Evolutionary conservation across 768 basidiomycete genomes (phyloP), one percentile per base, ranked within the genome.

Genomic region (Boletus sensibilis): DNA sequence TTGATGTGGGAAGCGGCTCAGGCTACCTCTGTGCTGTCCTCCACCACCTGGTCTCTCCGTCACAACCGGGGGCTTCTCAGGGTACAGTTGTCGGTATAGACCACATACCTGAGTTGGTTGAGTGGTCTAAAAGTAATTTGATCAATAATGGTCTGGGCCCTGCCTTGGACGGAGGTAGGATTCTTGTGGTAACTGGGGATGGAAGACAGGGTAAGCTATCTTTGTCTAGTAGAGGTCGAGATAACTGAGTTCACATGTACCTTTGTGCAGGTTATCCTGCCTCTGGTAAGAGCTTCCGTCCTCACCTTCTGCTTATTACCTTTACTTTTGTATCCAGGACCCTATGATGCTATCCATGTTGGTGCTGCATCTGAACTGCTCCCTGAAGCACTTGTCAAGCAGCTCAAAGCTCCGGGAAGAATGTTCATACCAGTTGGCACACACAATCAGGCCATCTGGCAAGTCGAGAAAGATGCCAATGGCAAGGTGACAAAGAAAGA

Each of bases 371-470:
- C 95, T 0, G 88, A 91, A 0, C 77, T 66, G 0, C 72, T 94
- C 14, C 94, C 95, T 0, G 70, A 80, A 21, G 70, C 79, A 0
- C 81, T 98, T 1, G 70, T 98, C 29, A 83, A 89, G 14, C 94
- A 96, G 65, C 83, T 94, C 3, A 86, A 86, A 27, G 68, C 71
- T 2, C 88, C 88, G 0, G 90, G 90, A 16, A 76, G 86, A 50
- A 93, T 98, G 88, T 95, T 98, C 75, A 92, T 98, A 50, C 95
- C 95, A 2, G 87, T 98, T 14, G 95, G 94, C 3, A 78, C 75
- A 1, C 64, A 71, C 14, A 61, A 61, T 14, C 85, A 90, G 56
- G 73, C 82, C 63, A 84, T 97, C 51, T 77, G 84, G 64, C 85
- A 90, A 58, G 75, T 96, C 14, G 92, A 95, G 65, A 97, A 96